Evolutionary conservation across 306 rosid genomes (phyloP).

Genomic region (Lotus japonicus): DNA sequence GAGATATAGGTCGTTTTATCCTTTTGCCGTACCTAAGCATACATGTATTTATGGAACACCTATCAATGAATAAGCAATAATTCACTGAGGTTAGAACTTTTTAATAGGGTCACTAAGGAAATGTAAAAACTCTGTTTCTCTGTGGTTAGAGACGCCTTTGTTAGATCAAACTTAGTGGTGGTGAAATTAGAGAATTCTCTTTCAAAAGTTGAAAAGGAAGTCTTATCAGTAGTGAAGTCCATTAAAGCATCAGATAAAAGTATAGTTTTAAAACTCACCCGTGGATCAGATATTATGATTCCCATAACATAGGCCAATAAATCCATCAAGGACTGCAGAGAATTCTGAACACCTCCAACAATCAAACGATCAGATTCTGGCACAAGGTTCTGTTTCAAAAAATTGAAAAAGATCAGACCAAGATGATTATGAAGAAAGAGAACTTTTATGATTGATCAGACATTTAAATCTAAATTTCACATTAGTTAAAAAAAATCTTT

Average conservation of each 20-base stretch:
- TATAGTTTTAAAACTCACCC: slow-evolving; percentile 35
- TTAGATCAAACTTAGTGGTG: too few relatives aligned
- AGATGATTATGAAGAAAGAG: not conserved
- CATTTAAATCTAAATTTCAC: not conserved
- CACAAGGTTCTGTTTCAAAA: slow-evolving; percentile 49
- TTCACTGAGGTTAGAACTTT: too few relatives aligned
- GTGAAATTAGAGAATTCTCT: too few relatives aligned
- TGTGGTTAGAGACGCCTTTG: too few relatives aligned
- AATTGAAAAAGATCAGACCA: not conserved
- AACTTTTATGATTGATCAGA: not conserved
- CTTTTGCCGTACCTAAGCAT: too few relatives aligned
- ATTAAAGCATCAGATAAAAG: not conserved
- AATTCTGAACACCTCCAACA: slow-evolving; percentile 85
- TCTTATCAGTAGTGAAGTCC: too few relatives aligned
- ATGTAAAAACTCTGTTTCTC: too few relatives aligned
- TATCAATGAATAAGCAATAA: too few relatives aligned
- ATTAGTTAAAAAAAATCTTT: not conserved
- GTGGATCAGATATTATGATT: slow-evolving; percentile 63
- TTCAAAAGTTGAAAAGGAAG: too few relatives aligned
- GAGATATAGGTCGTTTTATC: too few relatives aligned
- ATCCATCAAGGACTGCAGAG: slow-evolving; percentile 77
- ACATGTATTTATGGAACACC: too few relatives aligned
- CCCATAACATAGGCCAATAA: slow-evolving; percentile 78
- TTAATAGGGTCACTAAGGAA: too few relatives aligned
- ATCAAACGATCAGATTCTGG: slow-evolving; percentile 69